Conservation (phyloP, 768 basidiomycete species). For the Dacryopinax primogenitus region DNA sequence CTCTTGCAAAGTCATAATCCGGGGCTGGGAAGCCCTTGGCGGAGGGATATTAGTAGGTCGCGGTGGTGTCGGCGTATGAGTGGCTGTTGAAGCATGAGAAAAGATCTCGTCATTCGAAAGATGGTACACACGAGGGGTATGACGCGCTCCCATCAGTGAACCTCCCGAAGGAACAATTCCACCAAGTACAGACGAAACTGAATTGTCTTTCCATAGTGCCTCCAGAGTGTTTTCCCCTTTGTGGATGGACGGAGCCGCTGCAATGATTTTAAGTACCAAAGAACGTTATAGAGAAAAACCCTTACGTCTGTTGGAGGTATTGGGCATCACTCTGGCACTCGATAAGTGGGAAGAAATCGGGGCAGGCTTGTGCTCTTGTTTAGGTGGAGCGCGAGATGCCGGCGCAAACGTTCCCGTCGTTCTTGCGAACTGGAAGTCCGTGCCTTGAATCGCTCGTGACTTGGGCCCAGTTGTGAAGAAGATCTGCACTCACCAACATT, state of each 20-base stretch:
- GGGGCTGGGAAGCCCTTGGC: constrained; percentile 16
- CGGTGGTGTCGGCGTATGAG: constrained; percentile 11
- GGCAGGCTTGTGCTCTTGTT: constrained; percentile 10
- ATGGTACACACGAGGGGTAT: constrained; percentile 5
- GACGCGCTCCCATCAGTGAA: constrained; percentile 1
- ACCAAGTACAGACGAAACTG: background rate
- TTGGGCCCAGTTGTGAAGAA: no score
- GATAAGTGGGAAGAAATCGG: constrained; percentile 1
- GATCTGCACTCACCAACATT: constrained; percentile 64
- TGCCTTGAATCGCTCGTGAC: constrained; percentile 40
- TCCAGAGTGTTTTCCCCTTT: background rate
- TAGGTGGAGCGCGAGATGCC: constrained; percentile 13
- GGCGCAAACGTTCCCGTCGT: constrained; percentile 25
- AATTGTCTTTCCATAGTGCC: constrained; percentile 1
- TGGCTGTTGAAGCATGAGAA: background rate
- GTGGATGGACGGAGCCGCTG: background rate
- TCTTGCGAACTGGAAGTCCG: constrained; percentile 79
- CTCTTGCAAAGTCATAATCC: constrained; percentile 58
- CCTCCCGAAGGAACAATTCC: background rate
- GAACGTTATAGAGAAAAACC: constrained; percentile 26
- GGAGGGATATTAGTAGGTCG: constrained; percentile 1
- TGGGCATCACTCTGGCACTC: background rate
- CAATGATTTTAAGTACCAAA: background rate
- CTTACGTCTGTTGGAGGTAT: background rate
- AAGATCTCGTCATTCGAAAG: background rate